Base-by-base conservation (phyloP, 768 basidiomycete species). In the Calocybe cyanea region DNA sequence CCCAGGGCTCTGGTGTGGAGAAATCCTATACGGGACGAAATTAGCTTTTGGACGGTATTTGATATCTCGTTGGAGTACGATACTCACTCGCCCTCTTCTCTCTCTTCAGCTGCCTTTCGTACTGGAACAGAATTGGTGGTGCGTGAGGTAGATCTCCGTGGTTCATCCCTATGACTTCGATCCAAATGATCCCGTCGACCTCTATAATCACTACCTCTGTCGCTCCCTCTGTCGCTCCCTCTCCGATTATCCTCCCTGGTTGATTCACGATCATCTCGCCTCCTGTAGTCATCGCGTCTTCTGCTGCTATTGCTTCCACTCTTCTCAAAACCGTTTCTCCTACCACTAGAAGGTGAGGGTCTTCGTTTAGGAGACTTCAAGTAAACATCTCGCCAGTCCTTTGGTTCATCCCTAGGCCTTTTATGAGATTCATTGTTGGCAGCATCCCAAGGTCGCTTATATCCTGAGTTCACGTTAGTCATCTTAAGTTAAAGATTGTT, bases 71-170 rank as follows among this genome's bases (percentile, higher is more conserved):
- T 38, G 28, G 43, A 43, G 51, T 55, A 63, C 63, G 63, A 72
- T 56, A 92, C 92, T 87, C 68, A 94, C 91, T 95, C 92, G 74
- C 88, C 92, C 75, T 94, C 92, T 70, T 92, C 88, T 62, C 67
- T 85, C 54, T 90, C 88, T 10, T 80, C 78, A 42, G 77, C 76
- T 10, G 63, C 54, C 38, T 48, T 60, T 4, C 32, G 38, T 21
- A 23, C 1, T 23, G 11, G 31, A 17, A 38, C 43, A 34, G 37
- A 45, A 30, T 21, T 43, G 14, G 38, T 45, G n/a, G 4, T 54
- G 33, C 21, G 45, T 6, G 58, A 51, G 18, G 55, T 38, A 41
- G 55, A 48, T 44, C 53, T 28, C 58, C 61, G 50, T 43, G 52
- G 18, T 40, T 62, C 64, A 44, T 60, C 57, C 40, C 57, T 61